A percentile compares a stretch with the other conserved stretches of the same genome.
phyloP scores from a whole-genome alignment of 2,329 filamentous ascomycete genomes.

The Tolypocladium nubicola region DNA sequence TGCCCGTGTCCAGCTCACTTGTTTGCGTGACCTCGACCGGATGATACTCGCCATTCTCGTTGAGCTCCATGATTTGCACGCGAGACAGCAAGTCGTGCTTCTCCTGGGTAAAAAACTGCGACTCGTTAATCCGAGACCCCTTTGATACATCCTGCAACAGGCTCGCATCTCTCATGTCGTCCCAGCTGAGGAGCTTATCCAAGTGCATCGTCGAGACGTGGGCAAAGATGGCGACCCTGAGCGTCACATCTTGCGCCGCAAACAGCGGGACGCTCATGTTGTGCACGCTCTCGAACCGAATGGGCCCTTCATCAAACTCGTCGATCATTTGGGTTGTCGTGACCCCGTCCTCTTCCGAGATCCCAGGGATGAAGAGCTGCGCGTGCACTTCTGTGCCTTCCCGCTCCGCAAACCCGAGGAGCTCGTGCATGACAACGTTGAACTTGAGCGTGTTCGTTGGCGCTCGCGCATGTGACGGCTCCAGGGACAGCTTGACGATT shows the following conservation, averaged over 20 bases:
- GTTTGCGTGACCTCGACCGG: conserved; percentile 89
- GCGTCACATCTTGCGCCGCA: conserved; percentile 54
- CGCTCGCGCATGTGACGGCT: conserved; percentile 86
- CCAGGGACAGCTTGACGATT: conserved; percentile 80
- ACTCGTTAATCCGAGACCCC: conserved; percentile 69
- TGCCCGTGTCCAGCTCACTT: conserved; percentile 73
- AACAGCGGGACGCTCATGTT: conserved; percentile 89
- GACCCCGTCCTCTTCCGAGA: conserved; percentile 81
- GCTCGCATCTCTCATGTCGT: conserved; percentile 84
- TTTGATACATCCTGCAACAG: conserved; percentile 44
- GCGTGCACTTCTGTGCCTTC: conserved; percentile 95
- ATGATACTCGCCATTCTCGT: conserved; percentile 81
- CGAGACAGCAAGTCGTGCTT: conserved; percentile 86
- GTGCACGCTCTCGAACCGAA: conserved; percentile 95
- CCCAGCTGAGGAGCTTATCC: conserved; percentile 96
- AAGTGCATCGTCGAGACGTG: conserved; percentile 88
- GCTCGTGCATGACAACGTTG: conserved; percentile 96
- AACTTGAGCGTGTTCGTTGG: conserved; percentile 92
- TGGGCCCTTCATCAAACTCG: conserved; percentile 84
- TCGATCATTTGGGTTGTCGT: conserved; percentile 93
- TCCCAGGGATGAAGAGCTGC: conserved; percentile 87
- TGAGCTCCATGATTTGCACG: conserved; percentile 81
- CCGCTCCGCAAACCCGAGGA: conserved; percentile 87
- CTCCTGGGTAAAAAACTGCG: conserved; percentile 87
- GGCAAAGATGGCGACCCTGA: conserved; percentile 86